Evolutionary conservation across 2,329 filamentous ascomycete species (phyloP), one percentile per base, ranked within the genome.

Genomic region (Chaetomium strumarium): DNA sequence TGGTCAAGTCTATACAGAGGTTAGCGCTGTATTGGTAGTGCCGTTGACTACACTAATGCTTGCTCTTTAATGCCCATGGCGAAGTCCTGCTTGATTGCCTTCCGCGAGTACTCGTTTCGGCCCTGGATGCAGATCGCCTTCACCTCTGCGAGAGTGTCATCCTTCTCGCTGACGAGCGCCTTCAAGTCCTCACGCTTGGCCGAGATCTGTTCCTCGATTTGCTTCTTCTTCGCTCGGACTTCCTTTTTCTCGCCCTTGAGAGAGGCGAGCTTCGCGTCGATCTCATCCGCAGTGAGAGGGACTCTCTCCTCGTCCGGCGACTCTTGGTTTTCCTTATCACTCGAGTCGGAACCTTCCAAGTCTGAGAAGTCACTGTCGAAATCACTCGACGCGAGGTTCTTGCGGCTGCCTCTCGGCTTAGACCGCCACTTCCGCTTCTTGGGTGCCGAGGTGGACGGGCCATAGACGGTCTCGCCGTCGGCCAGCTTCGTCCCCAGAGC

Each of bases 21-120:
- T 57, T 51, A 46, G 48, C 38, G 4, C 13, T 46, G 11, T 31
- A n/a, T 42, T 17, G 29, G 34, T 17, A 33, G 12, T 17, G 10
- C 12, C 20, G 20, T 12, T 12, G 30, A 30, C 16, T 19, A n/a
- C n/a, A 20, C 14, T 1, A 6, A 5, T n/a, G 58, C 67, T 59
- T 58, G 69, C 66, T 85, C 81, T 55, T 74, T 77, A 55, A 85
- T 78, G 0, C 82, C 82, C 51, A 72, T 70, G 1, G 80, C 80
- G 60, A 84, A 85, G 51, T 85, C 80, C 24, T 73, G 66, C 59
- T 78, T 76, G 48, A 86, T 84, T 0, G 75, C 75, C 2, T 59
- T 59, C 49, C 74, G 77, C 0, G 80, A 79, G 55, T 81, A 83
- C 0, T 74, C 63, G 49, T 85, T 86, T 33, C 82, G 71, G 6